These are phyloP conservation scores for Penicillium sp. DNA, from an alignment of 2,329 filamentous ascomycete species.

Conservation along the genomic window DNA sequence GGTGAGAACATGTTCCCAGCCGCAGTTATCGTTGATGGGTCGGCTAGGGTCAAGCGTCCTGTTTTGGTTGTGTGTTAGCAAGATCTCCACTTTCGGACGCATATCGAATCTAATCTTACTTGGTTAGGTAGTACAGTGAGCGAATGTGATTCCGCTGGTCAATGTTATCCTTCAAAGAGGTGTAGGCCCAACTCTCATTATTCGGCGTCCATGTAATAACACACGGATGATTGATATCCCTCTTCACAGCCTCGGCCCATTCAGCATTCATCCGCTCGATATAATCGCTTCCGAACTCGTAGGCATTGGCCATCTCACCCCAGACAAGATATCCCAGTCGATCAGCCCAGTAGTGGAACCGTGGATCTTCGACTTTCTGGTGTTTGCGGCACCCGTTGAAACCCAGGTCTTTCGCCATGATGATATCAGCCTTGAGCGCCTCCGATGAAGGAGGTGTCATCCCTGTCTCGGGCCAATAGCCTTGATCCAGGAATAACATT, in stretches of 20 bases:
- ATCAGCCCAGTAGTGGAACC: conserved; percentile 73
- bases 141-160: conserved; percentile 70
- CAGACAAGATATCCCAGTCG: conserved; percentile 69
- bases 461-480: conserved; percentile 73
- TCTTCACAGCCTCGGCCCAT: conserved; percentile 66
- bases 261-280: conserved; percentile 67
- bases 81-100: not conserved
- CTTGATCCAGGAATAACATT: conserved; percentile 73
- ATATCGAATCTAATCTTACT: conserved; percentile 52
- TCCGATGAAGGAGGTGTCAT: conserved; percentile 69
- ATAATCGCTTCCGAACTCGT: conserved; percentile 66
- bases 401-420: conserved; percentile 67
- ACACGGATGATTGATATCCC: conserved; percentile 70
- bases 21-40: conserved; percentile 73
- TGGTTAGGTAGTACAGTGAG: conserved; percentile 68
- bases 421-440: conserved; percentile 69
- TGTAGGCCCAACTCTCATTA: conserved; percentile 70
- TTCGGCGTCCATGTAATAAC: conserved; percentile 71
- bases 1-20: conserved; percentile 71
- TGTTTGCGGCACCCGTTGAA: conserved; percentile 76
- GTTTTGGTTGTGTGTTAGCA: not conserved
- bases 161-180: conserved; percentile 60
- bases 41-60: conserved; percentile 65
- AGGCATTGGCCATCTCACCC: conserved; percentile 74
- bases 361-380: conserved; percentile 66